Percentiles rank a stretch among this genome's conserved stretches.
Evolutionary conservation across 345 rosid species (phyloP).

Genomic region (Trapa incisa): DNA sequence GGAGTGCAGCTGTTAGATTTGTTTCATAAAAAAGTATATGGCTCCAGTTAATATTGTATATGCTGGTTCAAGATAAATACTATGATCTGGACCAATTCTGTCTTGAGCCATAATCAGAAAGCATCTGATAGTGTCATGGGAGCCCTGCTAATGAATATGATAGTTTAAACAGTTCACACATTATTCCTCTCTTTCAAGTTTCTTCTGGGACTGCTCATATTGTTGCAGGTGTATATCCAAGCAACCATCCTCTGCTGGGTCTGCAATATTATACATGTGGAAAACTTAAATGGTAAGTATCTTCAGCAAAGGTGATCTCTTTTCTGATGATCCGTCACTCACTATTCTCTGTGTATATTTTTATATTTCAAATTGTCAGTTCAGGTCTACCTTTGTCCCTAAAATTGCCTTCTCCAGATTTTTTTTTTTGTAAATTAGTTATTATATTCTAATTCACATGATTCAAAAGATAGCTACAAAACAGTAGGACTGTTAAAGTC

Average conservation of each 20-base stretch:
- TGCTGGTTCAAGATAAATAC: not conserved
- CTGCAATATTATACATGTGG: conserved; percentile 78
- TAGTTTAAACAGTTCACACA: not conserved
- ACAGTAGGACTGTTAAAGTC: too few species aligned
- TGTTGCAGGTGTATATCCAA: conserved; percentile 43
- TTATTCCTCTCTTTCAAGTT: too few species aligned
- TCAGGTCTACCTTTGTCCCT: not conserved
- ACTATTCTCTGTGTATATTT: not conserved
- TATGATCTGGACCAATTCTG: not conserved
- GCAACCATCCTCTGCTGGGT: conserved; percentile 31
- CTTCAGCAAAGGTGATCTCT: not conserved
- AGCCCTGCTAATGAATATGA: not conserved
- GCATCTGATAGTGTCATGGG: not conserved
- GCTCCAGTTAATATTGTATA: not conserved
- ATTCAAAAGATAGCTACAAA: too few species aligned
- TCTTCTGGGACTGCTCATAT: not conserved
- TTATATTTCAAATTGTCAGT: not conserved
- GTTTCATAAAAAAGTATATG: not conserved
- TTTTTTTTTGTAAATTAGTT: too few species aligned
- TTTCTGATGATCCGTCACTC: not conserved
- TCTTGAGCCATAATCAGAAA: not conserved
- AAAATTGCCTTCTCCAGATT: too few species aligned
- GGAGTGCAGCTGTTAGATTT: not conserved
- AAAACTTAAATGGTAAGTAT: conserved; percentile 74
- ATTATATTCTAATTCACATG: too few species aligned